A percentile compares a stretch with the other conserved stretches of the same genome.
phyloP scores from a whole-genome alignment of 2,329 filamentous ascomycete genomes.

The Phyllosticta citriasiana region DNA sequence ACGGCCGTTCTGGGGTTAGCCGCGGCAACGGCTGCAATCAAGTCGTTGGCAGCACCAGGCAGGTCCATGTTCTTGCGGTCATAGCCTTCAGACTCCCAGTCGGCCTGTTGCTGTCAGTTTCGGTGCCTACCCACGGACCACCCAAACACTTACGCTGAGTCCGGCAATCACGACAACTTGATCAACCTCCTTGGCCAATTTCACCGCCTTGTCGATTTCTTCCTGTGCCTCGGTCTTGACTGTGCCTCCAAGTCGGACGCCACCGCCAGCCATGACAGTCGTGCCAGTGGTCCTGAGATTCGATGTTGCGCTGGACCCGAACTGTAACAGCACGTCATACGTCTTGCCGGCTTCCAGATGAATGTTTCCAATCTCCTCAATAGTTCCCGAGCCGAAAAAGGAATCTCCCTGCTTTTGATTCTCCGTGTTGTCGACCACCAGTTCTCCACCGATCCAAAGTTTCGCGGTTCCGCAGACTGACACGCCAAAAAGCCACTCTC shows the following conservation, averaged over 20 bases:
- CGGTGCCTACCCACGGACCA: neutral
- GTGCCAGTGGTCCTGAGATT: constrained; percentile 7
- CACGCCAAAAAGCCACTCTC: constrained; percentile 13
- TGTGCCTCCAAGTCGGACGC: constrained; percentile 52
- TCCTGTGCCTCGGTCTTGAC: constrained; percentile 42
- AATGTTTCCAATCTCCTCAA: constrained; percentile 49
- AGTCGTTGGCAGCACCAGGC: constrained; percentile 51
- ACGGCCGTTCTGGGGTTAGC: constrained; percentile 57
- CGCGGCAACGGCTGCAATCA: constrained; percentile 38
- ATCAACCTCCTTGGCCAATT: constrained; percentile 40
- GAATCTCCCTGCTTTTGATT: constrained; percentile 49
- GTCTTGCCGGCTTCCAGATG: constrained; percentile 47
- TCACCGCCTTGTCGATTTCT: constrained; percentile 12
- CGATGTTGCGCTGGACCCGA: constrained; percentile 10
- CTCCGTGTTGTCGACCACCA: constrained; percentile 29
- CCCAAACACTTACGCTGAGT: constrained; percentile 47
- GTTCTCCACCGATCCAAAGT: constrained; percentile 26
- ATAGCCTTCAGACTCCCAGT: constrained; percentile 19
- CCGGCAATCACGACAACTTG: constrained; percentile 56
- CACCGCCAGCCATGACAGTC: constrained; percentile 32
- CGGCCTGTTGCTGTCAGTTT: constrained; percentile 5
- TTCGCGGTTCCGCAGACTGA: constrained; percentile 17
- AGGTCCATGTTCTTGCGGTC: constrained; percentile 17
- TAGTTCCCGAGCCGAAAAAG: constrained; percentile 54
- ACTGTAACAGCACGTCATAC: constrained; percentile 24